Base-by-base conservation (phyloP, 352 stramenopile genomes). In the Chrysophaeum taylorii region DNA sequence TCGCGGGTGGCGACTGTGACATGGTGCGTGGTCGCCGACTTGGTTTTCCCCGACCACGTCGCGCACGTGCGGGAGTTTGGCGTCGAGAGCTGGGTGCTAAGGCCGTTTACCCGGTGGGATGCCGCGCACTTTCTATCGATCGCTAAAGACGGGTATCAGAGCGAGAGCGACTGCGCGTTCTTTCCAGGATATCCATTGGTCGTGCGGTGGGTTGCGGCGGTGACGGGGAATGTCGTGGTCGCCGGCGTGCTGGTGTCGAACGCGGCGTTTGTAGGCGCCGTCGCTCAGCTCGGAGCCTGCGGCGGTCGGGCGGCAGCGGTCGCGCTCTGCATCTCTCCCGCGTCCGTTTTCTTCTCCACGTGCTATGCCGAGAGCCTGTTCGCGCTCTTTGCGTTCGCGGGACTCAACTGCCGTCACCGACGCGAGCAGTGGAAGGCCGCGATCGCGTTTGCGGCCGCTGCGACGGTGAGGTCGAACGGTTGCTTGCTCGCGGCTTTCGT, bases 171-270 rank as follows among this genome's bases (percentile, higher is more conserved):
- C 35, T 31, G 33, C 12, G 57, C 57, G 57, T 66, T 16, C 14
- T 66, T 66, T 25, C 57, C 57, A 7, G 31, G 23, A 5, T 66
- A 66, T 25, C 57, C 57, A 18, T 4, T n/a, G 5, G 12, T 45
- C 33, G 27, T 42, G 31, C 31, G 9, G 2, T 15, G 9, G 5
- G 33, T 66, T 7, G 36, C 31, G 4, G 57, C 31, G 2, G 33
- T 2, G 4, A 5, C 14, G 5, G 57, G 45, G 57, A 12, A 7
- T 36, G 1, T 5, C 57, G 57, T 66, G 33, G 57, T 66, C 35
- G 57, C 57, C 5, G 57, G 33, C 57, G n/a, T 45, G 23, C 36
- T 66, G 33, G 35, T 66, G 16, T 66, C 57, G 16, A 66, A 66
- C 35, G 57, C 27, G 16, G 15, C 14, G 18, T 66, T 66, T 35